Evolutionary conservation across 495 filamentous ascomycete genomes (phyloP).

Genomic region (Penicillium arizonense): DNA sequence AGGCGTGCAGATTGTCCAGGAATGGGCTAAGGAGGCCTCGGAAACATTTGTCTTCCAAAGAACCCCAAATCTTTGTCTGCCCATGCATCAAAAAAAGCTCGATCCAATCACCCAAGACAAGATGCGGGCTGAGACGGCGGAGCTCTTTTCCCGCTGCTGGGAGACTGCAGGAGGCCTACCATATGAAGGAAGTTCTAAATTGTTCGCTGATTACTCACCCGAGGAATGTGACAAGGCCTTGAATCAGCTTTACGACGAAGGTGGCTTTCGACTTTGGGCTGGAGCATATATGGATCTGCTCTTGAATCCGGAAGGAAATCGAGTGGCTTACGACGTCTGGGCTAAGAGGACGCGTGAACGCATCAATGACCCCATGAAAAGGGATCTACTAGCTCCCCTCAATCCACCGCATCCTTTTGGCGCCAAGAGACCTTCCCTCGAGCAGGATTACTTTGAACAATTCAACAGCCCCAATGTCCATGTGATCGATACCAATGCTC

Average conservation of each 20-base stretch:
- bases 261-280: conserved; percentile 54
- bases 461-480: conserved; percentile 56
- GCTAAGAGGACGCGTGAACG: conserved; percentile 47
- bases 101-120: no score
- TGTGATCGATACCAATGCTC: conserved; percentile 49
- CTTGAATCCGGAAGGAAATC: conserved; percentile 45
- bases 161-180: background rate
- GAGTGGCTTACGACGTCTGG: conserved; percentile 57
- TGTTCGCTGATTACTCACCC: conserved; percentile 44
- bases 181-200: background rate
- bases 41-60: conserved; percentile 51
- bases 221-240: conserved; percentile 48
- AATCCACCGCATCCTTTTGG: conserved; percentile 53
- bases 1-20: conserved; percentile 57
- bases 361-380: conserved; percentile 45
- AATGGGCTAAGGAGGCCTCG: conserved; percentile 33
- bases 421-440: conserved; percentile 53
- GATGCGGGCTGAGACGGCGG: background rate
- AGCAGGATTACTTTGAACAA: conserved; percentile 56
- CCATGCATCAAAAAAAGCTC: conserved; percentile 43
- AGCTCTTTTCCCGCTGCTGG: background rate
- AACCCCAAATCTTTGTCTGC: conserved; percentile 53
- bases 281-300: conserved; percentile 50
- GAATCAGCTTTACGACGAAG: conserved; percentile 45
- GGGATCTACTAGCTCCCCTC: conserved; percentile 55